Base-by-base conservation (phyloP, 1,139 yeast genomes). In the Lodderomyces oxycetoniae region DNA sequence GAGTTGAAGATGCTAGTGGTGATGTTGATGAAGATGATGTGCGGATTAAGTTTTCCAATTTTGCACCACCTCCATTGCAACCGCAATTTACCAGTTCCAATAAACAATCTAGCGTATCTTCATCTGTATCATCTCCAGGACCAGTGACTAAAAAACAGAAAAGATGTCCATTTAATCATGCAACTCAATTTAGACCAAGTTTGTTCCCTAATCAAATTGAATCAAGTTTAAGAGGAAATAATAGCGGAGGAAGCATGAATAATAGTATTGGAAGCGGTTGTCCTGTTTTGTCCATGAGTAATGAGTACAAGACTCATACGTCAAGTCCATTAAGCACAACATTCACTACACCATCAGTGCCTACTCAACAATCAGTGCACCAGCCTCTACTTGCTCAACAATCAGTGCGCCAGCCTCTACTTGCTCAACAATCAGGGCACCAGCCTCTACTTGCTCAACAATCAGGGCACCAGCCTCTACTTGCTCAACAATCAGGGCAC, bases 111-210 rank as follows among this genome's bases (percentile, higher is more conserved):
- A 24, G 14, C 12, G n/a, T 20, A 9, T 9, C 23, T 20, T 9
- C 23, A 8, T 9, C 23, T 20, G n/a, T n/a, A 9, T 9, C 23
- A 8, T 9, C 23, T n/a, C 8, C 23, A 9, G 8, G 8, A 20
- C 23, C 23, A 20, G 26, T 28, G 12, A 30, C 28, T 17, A 29
- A 30, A 13, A 38, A 37, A 22, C 35, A 49, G 33, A 45, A 60
- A 12, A 58, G 56, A 38, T 62, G 66, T 44, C 67, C 68, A 4
- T 55, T 61, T 42, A 61, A 58, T 38, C 66, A 61, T 40, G 45
- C 50, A 3, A 35, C 50, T 3, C 37, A 51, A 36, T 38, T 37
- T 14, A 46, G 41, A 23, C 36, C 46, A 9, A 35, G 40, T 12
- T 44, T 52, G 4, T 45, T 42, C 17, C 50, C 50, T 15, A 39